Conservation (phyloP, 257 asterid species). For the Jacaranda mimosifolia region DNA sequence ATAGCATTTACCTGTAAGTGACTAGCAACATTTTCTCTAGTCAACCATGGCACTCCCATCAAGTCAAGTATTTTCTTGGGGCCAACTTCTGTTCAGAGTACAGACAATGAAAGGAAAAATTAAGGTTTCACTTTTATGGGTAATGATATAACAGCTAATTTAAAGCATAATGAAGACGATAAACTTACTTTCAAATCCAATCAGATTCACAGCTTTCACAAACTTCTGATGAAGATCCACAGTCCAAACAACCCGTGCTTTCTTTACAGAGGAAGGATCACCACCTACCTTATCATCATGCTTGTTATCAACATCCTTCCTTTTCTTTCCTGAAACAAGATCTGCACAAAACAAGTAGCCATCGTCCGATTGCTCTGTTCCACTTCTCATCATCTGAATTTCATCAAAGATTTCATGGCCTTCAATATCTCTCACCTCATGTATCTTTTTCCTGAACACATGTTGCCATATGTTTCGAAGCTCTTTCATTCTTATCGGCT, state of each 20-base stretch:
- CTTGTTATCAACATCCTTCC: conserved; percentile 63
- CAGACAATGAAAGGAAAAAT: background rate
- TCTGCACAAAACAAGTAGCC: conserved; percentile 59
- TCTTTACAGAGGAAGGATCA: conserved; percentile 67
- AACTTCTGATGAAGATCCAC: conserved; percentile 95
- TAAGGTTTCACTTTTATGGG: background rate
- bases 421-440: conserved; percentile 81
- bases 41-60: conserved; percentile 91
- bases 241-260: conserved; percentile 90
- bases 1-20: conserved; percentile 76
- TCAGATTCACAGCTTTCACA: conserved; percentile 89
- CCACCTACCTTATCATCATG: conserved; percentile 54
- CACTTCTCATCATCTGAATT: conserved; percentile 42
- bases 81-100: conserved; percentile 68
- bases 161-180: too few relatives aligned
- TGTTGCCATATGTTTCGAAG: conserved; percentile 95
- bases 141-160: too few relatives aligned
- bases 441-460: conserved; percentile 82
- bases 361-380: conserved; percentile 59
- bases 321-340: conserved; percentile 59
- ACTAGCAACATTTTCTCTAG: conserved; percentile 93
- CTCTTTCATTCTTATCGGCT: conserved; percentile 93
- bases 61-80: conserved; percentile 91
- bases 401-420: conserved; percentile 57
- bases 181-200: conserved; percentile 80